Evolutionary conservation across 495 filamentous ascomycete genomes (phyloP), one percentile per base, ranked within the genome.

Genomic region (Talaromyces liani): DNA sequence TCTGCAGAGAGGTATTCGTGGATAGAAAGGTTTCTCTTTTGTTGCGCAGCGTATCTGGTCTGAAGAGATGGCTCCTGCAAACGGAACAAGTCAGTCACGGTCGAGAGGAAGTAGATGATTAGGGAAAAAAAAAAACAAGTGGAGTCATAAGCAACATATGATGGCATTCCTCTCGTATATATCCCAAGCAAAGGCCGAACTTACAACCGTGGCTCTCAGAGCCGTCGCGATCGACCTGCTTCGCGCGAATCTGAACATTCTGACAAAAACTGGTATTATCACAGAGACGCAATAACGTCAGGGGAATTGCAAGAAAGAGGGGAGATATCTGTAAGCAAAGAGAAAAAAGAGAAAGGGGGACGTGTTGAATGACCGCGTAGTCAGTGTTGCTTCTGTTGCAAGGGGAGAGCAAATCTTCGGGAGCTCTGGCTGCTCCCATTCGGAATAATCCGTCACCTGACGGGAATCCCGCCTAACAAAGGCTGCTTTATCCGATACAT

Each of bases 1-100:
- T 90, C 87, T 67, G 92, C 91, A 58, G 94, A 96, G 71, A 92
- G 87, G 81, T 97, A 97, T 79, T 98, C 94, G 82, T 98, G 94
- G 68, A 98, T 96, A 66, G 91, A 93, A 67, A 98, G 85, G 67
- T 88, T 87, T 75, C 94, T 87, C 80, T 87, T 88, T 77, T 96
- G 93, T 72, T 88, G 85, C 69, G 79, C 69, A 65, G 78, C 74
- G 14, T 77, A 60, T 60, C 81, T 72, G 67, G 74, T 79, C 67
- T 76, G 80, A 53, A 82, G 64, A 62, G 82, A 78, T 7, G 79
- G 72, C 62, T 79, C 73, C 81, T 87, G 65, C 34, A 55, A 31
- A 70, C 10, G 22, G 1, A 60, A 22, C 41, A 24, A 49, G 36
- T 45, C 58, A 60, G 33, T 14, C 12, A 60, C 22, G 20, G 18